phyloP scores from a whole-genome alignment of 108 stramenopile genomes.

The Discostella stelligeroides region DNA sequence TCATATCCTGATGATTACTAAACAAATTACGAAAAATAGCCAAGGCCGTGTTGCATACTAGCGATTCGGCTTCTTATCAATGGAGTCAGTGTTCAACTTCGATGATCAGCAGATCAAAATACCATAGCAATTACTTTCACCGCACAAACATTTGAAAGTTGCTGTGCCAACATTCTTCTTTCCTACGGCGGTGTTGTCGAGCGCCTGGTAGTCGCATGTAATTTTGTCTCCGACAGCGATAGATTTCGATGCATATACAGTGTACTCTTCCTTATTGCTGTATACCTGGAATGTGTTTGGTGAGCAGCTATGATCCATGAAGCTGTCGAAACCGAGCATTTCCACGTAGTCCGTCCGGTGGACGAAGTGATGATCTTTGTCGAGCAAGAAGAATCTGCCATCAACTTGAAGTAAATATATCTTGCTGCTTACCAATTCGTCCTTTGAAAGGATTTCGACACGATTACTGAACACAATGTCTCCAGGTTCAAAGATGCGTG shows the following conservation, averaged over 20 bases:
- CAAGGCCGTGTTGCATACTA: too few species aligned
- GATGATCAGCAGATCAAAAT: slow-evolving; percentile 4
- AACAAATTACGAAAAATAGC: too few species aligned
- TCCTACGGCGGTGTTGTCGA: slow-evolving; percentile 19
- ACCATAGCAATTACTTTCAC: slow-evolving; percentile 17
- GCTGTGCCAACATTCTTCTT: too few species aligned
- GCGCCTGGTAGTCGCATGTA: slow-evolving; percentile 29
- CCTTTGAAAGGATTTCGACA: slow-evolving; percentile 11
- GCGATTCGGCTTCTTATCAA: too few species aligned
- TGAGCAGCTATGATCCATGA: slow-evolving; percentile 34
- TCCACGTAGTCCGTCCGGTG: slow-evolving; percentile 26
- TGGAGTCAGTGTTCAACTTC: too few species aligned
- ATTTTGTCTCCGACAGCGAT: slow-evolving; percentile 33
- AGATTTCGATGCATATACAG: slow-evolving; percentile 19
- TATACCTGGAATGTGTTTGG: slow-evolving; percentile 31
- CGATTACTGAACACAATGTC: slow-evolving; percentile 24
- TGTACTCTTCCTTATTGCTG: slow-evolving; percentile 20
- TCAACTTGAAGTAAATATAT: slow-evolving; percentile 16
- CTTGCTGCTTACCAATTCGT: neutral
- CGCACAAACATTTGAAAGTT: slow-evolving; percentile 18
- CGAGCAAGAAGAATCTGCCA: slow-evolving; percentile 19
- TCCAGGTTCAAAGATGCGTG: slow-evolving; percentile 23
- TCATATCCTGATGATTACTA: too few species aligned
- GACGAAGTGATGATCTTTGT: slow-evolving; percentile 32
- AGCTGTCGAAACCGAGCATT: slow-evolving; percentile 37